Conservation (phyloP, 2,329 filamentous ascomycete species). For the Beauveria sp. region DNA sequence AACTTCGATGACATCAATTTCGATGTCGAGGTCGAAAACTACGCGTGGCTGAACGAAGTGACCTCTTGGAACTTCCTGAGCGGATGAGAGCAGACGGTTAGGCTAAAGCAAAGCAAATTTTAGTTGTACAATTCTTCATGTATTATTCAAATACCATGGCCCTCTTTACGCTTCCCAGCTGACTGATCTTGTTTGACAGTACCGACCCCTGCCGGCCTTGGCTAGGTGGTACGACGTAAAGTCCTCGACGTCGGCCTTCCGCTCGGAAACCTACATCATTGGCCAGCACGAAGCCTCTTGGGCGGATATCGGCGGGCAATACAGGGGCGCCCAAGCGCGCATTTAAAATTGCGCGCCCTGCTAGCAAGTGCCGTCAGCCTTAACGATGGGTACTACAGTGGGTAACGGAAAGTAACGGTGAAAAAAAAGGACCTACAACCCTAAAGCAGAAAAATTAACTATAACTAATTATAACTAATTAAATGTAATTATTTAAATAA, state of each 20-base stretch:
- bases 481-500: too few species aligned
- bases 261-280: too few species aligned
- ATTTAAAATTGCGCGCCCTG: not conserved
- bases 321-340: not conserved
- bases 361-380: not conserved
- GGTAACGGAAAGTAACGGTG: too few species aligned
- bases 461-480: too few species aligned
- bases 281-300: too few species aligned
- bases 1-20: constrained; percentile 23
- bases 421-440: too few species aligned
- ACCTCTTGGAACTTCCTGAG: constrained; percentile 24
- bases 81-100: not conserved
- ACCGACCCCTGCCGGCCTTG: too few species aligned
- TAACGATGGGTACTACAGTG: too few species aligned
- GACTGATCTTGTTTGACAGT: constrained; percentile 20
- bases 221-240: too few species aligned
- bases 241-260: too few species aligned
- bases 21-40: constrained; percentile 24
- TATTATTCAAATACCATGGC: constrained; percentile 29
- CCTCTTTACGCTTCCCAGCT: constrained; percentile 26
- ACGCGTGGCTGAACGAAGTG: constrained; percentile 28
- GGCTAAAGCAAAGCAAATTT: not conserved
- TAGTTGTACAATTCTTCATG: not conserved
- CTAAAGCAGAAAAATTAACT: too few species aligned
- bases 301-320: not conserved